Base-by-base conservation (phyloP, 2,329 filamentous ascomycete species). In the Botrytis fabae region DNA sequence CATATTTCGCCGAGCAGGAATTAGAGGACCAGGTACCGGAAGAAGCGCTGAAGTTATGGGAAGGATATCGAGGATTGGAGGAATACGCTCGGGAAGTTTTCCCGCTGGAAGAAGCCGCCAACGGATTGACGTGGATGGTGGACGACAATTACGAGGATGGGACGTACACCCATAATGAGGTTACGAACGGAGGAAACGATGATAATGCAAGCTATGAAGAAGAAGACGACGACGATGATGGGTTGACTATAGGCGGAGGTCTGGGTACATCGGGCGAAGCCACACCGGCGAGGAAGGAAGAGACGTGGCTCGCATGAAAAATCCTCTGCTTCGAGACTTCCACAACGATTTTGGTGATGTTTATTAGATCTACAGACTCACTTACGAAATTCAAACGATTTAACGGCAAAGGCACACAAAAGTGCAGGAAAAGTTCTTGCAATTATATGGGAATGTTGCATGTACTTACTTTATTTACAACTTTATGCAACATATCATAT, bases 61-160 rank as follows among this genome's bases (percentile, higher is more conserved):
- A 97, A 80, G 96, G 94, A 6, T 94, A 94, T 77, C 88, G 96
- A 71, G 93, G 93, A 44, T 88, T 98, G 77, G 94, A 98, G 81
- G 96, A 98, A 82, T 99, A 98, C 81, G 95, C 95, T 1, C 88
- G 93, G 66, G 96, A 98, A 81, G 94, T 97, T 42, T 98, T 98
- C 79, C 93, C 94, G 0, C 87, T 98, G 20, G 96, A 99, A 82
- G 96, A 99, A 83, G 92, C 95, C 78, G 94, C 94, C 46, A 98
- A 98, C 81, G 95, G 95, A 8, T 84, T 96, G 80, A 93, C 92
- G 25, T 99, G 96, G 96, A 98, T 98, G 95, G 80, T 87, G 61
- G 86, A 88, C 7, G 86, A 86, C 18, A 86, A 74, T 16, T 73
- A 80, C 80, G 75, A 80, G 75, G 75, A 71, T 62, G 73, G 35